Base-by-base conservation (phyloP, 208 protist species). In the Trypanosoma grayi region DNA sequence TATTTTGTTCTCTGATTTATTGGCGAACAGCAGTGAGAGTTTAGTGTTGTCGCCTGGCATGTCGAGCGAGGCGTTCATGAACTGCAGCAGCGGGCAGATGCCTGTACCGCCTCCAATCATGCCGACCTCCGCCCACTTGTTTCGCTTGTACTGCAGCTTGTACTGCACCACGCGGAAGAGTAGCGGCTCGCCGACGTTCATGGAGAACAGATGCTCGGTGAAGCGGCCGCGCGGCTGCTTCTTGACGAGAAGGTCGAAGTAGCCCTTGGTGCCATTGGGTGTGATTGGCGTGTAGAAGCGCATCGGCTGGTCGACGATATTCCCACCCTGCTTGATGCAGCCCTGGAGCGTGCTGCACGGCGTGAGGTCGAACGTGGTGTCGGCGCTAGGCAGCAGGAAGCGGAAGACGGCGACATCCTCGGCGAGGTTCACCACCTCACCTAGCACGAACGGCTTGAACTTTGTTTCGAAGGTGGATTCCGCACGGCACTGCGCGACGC, bases 251-350 rank as follows among this genome's bases (percentile, higher is more conserved):
- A 94, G 75, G 59, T 95, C 87, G 66, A 97, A 94, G 65, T 93
- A 87, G 51, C 92, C 92, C 60, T 90, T 86, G 27, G 83, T 87
- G 25, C 79, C 86, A 78, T 92, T 93, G 13, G 70, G 60, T 9
- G 87, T 93, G 70, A 94, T 90, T 39, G 92, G 92, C 9, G 92
- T 97, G 71, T 97, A 97, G 46, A 92, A 90, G 46, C 92, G 89
- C 75, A 92, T 88, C 4, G 86, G 86, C 71, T 88, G 70, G 48
- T 93, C 85, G 13, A 85, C 77, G 39, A 90, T 83, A 63, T 94
- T 93, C 1, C 64, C 31, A 58, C 89, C 85, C 48, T 88, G 71
- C 63, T 90, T 89, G 75, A 90, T 85, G 65, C 83, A 83, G 0
- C 79, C 84, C 75, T 94, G 85, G 24, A 96, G 72, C 4, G 84